Base-by-base conservation (phyloP, 2,329 filamentous ascomycete species). In the Penicillium sumatraense region DNA sequence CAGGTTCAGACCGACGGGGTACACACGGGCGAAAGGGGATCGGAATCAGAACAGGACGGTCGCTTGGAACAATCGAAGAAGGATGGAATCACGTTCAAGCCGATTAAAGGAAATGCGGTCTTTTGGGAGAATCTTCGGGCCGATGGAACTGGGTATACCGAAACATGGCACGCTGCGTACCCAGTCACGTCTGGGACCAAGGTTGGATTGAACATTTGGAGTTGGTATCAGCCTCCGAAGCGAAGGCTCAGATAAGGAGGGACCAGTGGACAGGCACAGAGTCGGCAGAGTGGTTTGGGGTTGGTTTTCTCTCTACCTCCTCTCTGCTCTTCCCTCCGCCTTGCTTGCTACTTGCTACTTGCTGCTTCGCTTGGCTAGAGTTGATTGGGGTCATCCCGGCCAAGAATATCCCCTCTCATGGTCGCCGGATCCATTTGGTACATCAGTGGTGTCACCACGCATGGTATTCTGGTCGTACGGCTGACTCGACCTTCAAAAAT, bases 141-240 rank as follows among this genome's bases (percentile, higher is more conserved):
- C 0, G 81, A 86, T 68, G 84, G 84, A 2, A 75, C 72, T 20
- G 83, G 83, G 11, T 84, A 83, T 63, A 74, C 77, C 54, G 83
- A 86, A 70, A 84, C 81, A 27, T 84, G 84, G 76, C 85, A 87
- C 76, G 83, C 83, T 40, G 84, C 83, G 5, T 73, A 86, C 64
- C 83, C 84, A 8, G 84, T 87, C 0, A 70, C 71, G 46, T 75
- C 69, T 36, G 85, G 85, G 2, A 76, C 72, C 33, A 87, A 87
- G 73, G 78, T 86, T 53, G 85, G 84, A 0, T 68, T 87, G 70
- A 87, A 87, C 71, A 85, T 87, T 57, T 87, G 85, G 85, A 86
- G 81, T 69, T 86, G 83, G 83, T 82, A 80, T 68, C 81, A 84
- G 70, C 70, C 70, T 49, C 68, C 69, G 24, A 57, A 47, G 51